phyloP scores from a whole-genome alignment of 495 filamentous ascomycete species.

The Cudoniella acicularis region DNA sequence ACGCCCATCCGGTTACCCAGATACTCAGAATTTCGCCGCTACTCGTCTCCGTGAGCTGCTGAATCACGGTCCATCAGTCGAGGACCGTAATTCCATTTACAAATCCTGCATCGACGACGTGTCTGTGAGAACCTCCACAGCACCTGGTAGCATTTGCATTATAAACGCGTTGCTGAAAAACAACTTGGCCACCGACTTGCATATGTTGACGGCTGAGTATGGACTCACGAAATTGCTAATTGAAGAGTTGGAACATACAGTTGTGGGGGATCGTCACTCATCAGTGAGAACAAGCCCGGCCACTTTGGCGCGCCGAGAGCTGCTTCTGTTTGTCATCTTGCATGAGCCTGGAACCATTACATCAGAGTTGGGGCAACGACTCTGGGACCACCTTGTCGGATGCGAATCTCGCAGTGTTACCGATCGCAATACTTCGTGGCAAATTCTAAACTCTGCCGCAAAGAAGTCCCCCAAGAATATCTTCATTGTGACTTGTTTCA shows the following conservation, averaged over 20 bases:
- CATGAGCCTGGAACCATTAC: conserved; percentile 58
- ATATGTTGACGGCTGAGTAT: conserved; percentile 37
- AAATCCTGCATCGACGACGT: conserved; percentile 57
- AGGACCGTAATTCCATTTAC: conserved; percentile 50
- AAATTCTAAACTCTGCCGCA: conserved; percentile 52
- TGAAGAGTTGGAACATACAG: conserved; percentile 42
- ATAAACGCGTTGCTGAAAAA: conserved; percentile 55
- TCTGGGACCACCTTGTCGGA: conserved; percentile 69
- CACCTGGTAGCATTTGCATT: conserved; percentile 69
- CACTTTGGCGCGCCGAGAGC: conserved; percentile 50
- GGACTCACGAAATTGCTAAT: conserved; percentile 42
- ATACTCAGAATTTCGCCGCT: conserved; percentile 56
- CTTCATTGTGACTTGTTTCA: conserved; percentile 64
- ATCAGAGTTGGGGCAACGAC: conserved; percentile 51
- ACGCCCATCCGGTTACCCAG: conserved; percentile 36
- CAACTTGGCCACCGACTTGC: conserved; percentile 30
- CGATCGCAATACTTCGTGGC: conserved; percentile 62
- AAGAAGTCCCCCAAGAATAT: conserved; percentile 48
- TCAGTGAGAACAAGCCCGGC: conserved; percentile 35
- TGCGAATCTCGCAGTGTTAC: conserved; percentile 48
- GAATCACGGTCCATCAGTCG: conserved; percentile 42
- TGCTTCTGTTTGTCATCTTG: conserved; percentile 55
- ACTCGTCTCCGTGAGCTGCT: conserved; percentile 21
- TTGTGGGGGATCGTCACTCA: conserved; percentile 28
- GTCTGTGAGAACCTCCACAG: conserved; percentile 47